Evolutionary conservation across 192 early-diverging fungal species (phyloP).

Genomic region (Linnemannia hyalina): DNA sequence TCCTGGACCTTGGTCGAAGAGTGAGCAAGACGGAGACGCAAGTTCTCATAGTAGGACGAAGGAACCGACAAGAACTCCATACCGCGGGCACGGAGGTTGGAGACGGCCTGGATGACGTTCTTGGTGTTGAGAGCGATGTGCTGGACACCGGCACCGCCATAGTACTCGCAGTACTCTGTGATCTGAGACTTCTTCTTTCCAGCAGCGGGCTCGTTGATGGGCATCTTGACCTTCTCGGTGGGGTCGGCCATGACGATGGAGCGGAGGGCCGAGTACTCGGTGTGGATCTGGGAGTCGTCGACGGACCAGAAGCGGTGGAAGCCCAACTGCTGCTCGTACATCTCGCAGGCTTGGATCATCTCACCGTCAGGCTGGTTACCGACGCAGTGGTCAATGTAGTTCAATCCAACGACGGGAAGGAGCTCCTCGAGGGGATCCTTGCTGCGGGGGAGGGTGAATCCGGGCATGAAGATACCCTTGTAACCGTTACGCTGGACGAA

Average conservation of each 20-base stretch:
- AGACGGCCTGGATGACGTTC: slow-evolving; percentile 87
- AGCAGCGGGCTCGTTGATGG: slow-evolving; percentile 96
- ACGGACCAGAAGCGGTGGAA: slow-evolving; percentile 99
- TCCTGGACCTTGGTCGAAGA: slow-evolving; percentile 83
- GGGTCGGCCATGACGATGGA: slow-evolving; percentile 97
- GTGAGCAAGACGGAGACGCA: slow-evolving; percentile 78
- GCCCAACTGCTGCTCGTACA: slow-evolving; percentile 90
- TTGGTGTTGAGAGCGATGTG: slow-evolving; percentile 94
- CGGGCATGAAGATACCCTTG: slow-evolving; percentile 90
- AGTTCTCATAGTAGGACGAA: slow-evolving; percentile 87
- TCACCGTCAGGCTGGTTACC: slow-evolving; percentile 94
- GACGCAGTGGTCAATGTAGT: slow-evolving; percentile 93
- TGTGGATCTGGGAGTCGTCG: slow-evolving; percentile 96
- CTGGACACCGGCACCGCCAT: slow-evolving; percentile 87
- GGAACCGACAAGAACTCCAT: slow-evolving; percentile 93
- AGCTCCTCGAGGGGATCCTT: slow-evolving; percentile 70
- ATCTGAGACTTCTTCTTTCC: slow-evolving; percentile 97
- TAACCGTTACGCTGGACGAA: slow-evolving; percentile 89
- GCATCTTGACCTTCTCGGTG: slow-evolving; percentile 94
- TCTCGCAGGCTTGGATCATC: slow-evolving; percentile 87
- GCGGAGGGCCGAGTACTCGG: slow-evolving; percentile 93
- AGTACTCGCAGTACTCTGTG: slow-evolving; percentile 91
- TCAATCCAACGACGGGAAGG: slow-evolving; percentile 76
- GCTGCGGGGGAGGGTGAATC: slow-evolving; percentile 65
- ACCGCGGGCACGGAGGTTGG: slow-evolving; percentile 85